Percentiles rank a stretch among this genome's conserved stretches.
phyloP scores from a whole-genome alignment of 129 eudicot species.

The Saposhnikovia divaricata region DNA sequence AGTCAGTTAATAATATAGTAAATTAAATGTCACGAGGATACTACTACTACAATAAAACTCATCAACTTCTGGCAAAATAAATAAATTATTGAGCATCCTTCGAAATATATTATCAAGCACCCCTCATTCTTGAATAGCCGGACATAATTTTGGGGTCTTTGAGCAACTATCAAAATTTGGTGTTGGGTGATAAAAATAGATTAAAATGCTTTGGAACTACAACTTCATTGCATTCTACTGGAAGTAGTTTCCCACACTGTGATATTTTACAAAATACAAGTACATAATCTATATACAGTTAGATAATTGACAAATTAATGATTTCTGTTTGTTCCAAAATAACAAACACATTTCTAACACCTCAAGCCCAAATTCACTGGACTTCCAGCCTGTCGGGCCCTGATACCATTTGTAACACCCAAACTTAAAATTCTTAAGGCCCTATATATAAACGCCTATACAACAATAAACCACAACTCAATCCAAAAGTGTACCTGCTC shows the following conservation, averaged over 20 bases:
- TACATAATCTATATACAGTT: neutral
- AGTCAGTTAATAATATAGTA: constrained; percentile 4
- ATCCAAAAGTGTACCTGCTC: neutral
- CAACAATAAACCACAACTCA: neutral
- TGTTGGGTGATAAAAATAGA: neutral
- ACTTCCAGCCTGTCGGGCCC: neutral
- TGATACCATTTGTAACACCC: neutral
- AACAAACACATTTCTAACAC: neutral
- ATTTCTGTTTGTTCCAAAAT: neutral
- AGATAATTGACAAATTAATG: neutral
- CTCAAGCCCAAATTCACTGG: neutral
- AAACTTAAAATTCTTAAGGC: neutral
- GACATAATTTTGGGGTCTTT: neutral
- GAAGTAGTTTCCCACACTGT: neutral
- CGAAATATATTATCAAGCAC: neutral
- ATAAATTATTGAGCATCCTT: neutral
- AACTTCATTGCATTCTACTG: neutral
- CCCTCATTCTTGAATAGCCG: neutral
- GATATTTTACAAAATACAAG: neutral
- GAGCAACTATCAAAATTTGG: neutral
- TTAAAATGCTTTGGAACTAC: neutral
- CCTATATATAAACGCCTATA: neutral
- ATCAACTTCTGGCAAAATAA: neutral
- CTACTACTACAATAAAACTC: neutral
- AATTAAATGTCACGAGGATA: neutral